phyloP scores from a whole-genome alignment of 176 grass and related monocot species.

The Panicum miliaceum region DNA sequence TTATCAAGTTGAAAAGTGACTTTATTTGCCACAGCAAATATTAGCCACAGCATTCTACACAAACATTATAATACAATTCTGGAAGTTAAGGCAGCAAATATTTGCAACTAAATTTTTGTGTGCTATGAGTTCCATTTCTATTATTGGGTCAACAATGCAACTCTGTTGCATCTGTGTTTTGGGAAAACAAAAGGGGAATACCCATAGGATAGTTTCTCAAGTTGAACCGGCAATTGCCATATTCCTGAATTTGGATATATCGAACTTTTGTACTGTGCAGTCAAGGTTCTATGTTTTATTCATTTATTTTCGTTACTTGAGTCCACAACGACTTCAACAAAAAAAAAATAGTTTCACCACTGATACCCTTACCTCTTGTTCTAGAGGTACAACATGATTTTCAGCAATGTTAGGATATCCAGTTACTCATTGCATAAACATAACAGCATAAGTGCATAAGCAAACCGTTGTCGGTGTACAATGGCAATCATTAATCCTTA shows the following conservation, averaged over 20 bases:
- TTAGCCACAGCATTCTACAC: not conserved
- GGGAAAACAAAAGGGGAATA: not conserved
- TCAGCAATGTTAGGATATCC: not conserved
- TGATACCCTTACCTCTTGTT: not conserved
- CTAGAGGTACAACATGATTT: not conserved
- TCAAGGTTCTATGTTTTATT: not conserved
- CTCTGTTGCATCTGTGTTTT: not conserved
- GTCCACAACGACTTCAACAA: not conserved
- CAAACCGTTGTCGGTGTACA: not conserved
- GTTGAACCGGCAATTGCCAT: not conserved
- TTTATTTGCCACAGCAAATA: conserved; percentile 1
- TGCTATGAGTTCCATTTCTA: conserved; percentile 8
- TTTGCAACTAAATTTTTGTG: not conserved
- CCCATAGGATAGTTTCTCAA: not conserved
- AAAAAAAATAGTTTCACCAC: not conserved
- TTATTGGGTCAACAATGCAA: not conserved
- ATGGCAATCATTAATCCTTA: not conserved
- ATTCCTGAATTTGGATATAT: not conserved
- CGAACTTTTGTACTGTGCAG: not conserved
- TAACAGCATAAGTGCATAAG: not conserved
- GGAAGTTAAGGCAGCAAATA: not conserved
- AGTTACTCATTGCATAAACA: not conserved
- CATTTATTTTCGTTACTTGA: not conserved
- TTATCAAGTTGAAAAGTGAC: conserved; percentile 12
- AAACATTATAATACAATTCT: not conserved